These are phyloP conservation scores for Geotrichum fermentans DNA, from an alignment of 1,139 yeast species.

Conservation along the genomic window DNA sequence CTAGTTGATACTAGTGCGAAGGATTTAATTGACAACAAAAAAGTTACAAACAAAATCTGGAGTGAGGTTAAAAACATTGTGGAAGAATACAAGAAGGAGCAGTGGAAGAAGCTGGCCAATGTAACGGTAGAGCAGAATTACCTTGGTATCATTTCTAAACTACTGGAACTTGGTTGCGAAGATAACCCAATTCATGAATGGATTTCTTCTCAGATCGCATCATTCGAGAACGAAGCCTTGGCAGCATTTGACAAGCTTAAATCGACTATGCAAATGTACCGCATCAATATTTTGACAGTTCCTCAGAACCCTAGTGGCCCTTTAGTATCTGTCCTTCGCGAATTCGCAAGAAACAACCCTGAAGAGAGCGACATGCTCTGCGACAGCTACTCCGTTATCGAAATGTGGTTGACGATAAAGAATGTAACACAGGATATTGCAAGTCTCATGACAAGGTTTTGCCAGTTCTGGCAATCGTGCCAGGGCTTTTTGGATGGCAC, in stretches of 20 bases:
- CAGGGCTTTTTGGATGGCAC: slow-evolving; percentile 45
- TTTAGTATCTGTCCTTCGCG: slow-evolving; percentile 24
- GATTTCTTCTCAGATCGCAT: slow-evolving; percentile 47
- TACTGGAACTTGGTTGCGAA: slow-evolving; percentile 55
- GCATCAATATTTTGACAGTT: slow-evolving; percentile 32
- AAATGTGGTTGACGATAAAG: slow-evolving; percentile 51
- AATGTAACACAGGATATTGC: slow-evolving; percentile 45
- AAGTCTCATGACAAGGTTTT: slow-evolving; percentile 35
- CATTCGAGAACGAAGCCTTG: slow-evolving; percentile 40
- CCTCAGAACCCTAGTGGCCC: slow-evolving; percentile 29
- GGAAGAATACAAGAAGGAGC: slow-evolving; percentile 55
- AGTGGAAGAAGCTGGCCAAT: slow-evolving; percentile 55
- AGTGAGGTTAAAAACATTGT: slow-evolving; percentile 61
- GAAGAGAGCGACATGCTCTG: slow-evolving; percentile 27
- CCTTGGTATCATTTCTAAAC: slow-evolving; percentile 51
- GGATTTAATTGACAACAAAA: slow-evolving; percentile 18
- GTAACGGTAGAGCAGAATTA: slow-evolving; percentile 45
- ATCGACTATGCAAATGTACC: slow-evolving; percentile 33
- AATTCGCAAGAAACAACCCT: slow-evolving; percentile 12
- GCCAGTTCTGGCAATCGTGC: slow-evolving; percentile 46
- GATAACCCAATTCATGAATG: slow-evolving; percentile 65
- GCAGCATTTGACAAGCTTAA: slow-evolving; percentile 40
- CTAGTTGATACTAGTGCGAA: slow-evolving; percentile 8
- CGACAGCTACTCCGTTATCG: slow-evolving; percentile 47
- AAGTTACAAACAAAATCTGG: slow-evolving; percentile 54